These are phyloP conservation scores for Prototheca wickerhamii DNA, from an alignment of 163 green algal species.

Conservation along the genomic window DNA sequence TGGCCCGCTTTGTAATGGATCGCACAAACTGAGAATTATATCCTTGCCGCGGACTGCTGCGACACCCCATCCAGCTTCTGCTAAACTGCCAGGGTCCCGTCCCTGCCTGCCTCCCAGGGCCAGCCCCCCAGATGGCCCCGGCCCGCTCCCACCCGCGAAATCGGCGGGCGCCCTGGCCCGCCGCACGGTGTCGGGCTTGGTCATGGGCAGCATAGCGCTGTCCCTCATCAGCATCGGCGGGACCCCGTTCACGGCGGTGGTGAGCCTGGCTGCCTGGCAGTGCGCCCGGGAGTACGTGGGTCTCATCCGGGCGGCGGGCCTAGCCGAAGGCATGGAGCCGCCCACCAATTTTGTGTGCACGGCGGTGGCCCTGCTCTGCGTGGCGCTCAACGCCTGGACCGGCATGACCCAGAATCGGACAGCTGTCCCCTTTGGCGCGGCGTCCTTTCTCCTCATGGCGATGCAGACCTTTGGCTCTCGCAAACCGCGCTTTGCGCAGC, in stretches of 20 bases:
- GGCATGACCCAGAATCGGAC: slow-evolving; percentile 43
- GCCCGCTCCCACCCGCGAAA: not conserved
- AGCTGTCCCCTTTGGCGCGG: slow-evolving; percentile 62
- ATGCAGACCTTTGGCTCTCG: slow-evolving; percentile 60
- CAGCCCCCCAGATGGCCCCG: too few relatives aligned
- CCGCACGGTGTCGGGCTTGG: slow-evolving; percentile 52
- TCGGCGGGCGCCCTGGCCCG: slow-evolving; percentile 34
- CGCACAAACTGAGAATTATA: too few relatives aligned
- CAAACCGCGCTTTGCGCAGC: slow-evolving; percentile 74
- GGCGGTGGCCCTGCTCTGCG: slow-evolving; percentile 63
- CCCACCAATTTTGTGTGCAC: slow-evolving; percentile 50
- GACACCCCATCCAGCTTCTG: too few relatives aligned
- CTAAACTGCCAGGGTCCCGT: too few relatives aligned
- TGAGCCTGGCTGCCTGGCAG: slow-evolving; percentile 67
- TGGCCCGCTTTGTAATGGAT: too few relatives aligned
- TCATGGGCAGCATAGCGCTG: slow-evolving; percentile 50
- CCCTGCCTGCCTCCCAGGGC: too few relatives aligned
- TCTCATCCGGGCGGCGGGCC: slow-evolving; percentile 67
- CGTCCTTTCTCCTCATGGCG: slow-evolving; percentile 72
- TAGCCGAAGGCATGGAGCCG: slow-evolving; percentile 59
- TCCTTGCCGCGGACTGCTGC: too few relatives aligned
- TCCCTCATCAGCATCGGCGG: slow-evolving; percentile 57
- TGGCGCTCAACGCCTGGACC: slow-evolving; percentile 57
- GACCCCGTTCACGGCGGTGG: slow-evolving; percentile 46
- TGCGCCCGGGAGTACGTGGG: slow-evolving; percentile 73